Evolutionary conservation across 2,329 filamentous ascomycete genomes (phyloP).

Genomic region (Trichoderma asperellum): DNA sequence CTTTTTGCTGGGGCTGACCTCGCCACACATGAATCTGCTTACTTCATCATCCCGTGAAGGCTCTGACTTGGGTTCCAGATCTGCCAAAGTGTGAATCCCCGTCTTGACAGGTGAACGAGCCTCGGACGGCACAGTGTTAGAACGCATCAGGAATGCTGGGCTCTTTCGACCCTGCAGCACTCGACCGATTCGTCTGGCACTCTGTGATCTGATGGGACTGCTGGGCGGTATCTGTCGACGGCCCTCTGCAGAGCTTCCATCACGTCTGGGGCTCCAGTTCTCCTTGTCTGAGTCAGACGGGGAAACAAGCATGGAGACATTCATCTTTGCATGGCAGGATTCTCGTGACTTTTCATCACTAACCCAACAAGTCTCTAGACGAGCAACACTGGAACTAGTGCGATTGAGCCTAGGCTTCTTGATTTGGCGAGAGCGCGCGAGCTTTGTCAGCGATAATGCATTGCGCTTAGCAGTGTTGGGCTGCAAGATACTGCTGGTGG

Average conservation of each 20-base stretch:
- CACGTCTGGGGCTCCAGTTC: slow-evolving; percentile 72
- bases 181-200: slow-evolving; percentile 49
- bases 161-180: slow-evolving; percentile 48
- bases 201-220: slow-evolving; percentile 37
- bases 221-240: slow-evolving; percentile 46
- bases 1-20: slow-evolving; percentile 70
- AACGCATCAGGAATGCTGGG: slow-evolving; percentile 42
- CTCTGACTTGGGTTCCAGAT: slow-evolving; percentile 37
- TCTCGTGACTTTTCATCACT: slow-evolving; percentile 38
- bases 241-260: slow-evolving; percentile 44
- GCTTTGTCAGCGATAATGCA: slow-evolving; percentile 46
- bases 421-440: slow-evolving; percentile 41
- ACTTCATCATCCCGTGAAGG: slow-evolving; percentile 60
- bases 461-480: slow-evolving; percentile 70
- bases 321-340: slow-evolving; percentile 41
- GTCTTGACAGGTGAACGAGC: slow-evolving; percentile 40
- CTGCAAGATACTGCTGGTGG: slow-evolving; percentile 60
- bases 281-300: slow-evolving; percentile 85
- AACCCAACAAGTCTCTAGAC: slow-evolving; percentile 54
- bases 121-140: slow-evolving; percentile 48
- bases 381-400: slow-evolving; percentile 64
- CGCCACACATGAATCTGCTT: slow-evolving; percentile 71
- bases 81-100: slow-evolving; percentile 58
- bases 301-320: slow-evolving; percentile 46
- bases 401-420: slow-evolving; percentile 68